Evolutionary conservation across 352 stramenopile species (phyloP), one percentile per base, ranked within the genome.

Genomic region (Thraustotheca clavata): DNA sequence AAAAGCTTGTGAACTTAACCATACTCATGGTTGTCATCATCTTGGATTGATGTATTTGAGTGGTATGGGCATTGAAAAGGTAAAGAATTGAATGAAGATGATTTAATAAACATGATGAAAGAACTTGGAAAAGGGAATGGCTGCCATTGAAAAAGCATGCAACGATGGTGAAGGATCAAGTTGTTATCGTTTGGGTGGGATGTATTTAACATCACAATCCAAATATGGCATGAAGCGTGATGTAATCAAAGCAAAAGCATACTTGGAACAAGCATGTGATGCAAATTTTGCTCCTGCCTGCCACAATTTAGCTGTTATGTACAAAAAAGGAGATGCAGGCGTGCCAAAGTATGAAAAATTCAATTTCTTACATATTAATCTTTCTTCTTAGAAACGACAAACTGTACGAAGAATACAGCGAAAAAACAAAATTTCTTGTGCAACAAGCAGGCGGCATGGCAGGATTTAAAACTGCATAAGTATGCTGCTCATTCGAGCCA

Each of bases 291-390:
- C 83, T 14, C 86, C 86, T 49, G 86, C 86, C 35, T 95, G 86
- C 71, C 84, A 95, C 69, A 95, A 95, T 57, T 68, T 95, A 34
- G 86, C 86, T 3, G 86, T 95, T 35, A 91, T 93, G 83, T 93
- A 81, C 79, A 93, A 92, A 70, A 91, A 88, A 35, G 86, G 86
- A 33, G 86, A 95, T 67, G 72, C 67, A n/a, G 77, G 76, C 35
- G 76, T 92, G 29, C 67, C 76, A 14, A 72, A 88, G 71, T 74
- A 88, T 22, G 20, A 27, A 12, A 18, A 20, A 29, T 29, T 6
- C 43, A 14, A 29, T 14, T 6, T 50, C 14, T 22, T 14, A 6
- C 6, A 50, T 29, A 14, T 14, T 50, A n/a, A n/a, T n/a, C n/a
- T n/a, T n/a, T 22, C 14, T 50, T 6, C 33, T 22, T 50, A 50